Base-by-base conservation (phyloP, 1,284 basidiomycete genomes). In the Trametes hirsuta region DNA sequence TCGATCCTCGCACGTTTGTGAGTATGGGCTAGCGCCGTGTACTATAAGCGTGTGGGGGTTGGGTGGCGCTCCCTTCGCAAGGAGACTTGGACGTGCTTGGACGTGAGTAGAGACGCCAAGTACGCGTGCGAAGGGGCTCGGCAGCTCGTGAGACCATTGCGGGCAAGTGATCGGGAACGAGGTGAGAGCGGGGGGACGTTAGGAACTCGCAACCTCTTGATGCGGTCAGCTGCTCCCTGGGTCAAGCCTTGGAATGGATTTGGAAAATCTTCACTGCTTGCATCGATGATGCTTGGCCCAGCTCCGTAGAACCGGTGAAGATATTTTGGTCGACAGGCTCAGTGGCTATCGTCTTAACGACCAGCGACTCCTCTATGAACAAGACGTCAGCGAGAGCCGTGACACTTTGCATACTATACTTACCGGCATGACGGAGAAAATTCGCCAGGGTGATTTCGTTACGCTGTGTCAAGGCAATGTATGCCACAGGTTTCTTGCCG, bases 401-500 rank as follows among this genome's bases (percentile, higher is more conserved):
- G 5, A n/a, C n/a, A 18, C 21, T 15, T 11, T 5, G 4, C 5
- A 30, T 3, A 14, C 6, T 3, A 2, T 6, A 63, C 77, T 47
- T 49, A 80, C 83, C 64, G 5, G 77, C 76, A 52, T 74, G 67
- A 12, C 68, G 50, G 3, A 81, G 49, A 63, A 85, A 85, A 41
- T 66, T 63, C 5, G 66, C 48, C 44, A 80, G 64, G 0, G 84
- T 84, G 1, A 72, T 68, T 44, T 76, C 72, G 59, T 80, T 84
- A 42, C 84, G 74, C 4, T 86, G 68, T 4, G 88, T 86, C 47
- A 89, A 68, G 1, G 88, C 85, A 55, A 91, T 79, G 15, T 88
- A 67, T 2, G 83, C 85, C 10, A 64, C 25, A 0, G 52, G 42
- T 21, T 65, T 61, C 11, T 53, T 24, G 52, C 51, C 5, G 6